These are phyloP conservation scores for Corymbia citriodora DNA, from an alignment of 441 rosid species.

Conservation along the genomic window DNA sequence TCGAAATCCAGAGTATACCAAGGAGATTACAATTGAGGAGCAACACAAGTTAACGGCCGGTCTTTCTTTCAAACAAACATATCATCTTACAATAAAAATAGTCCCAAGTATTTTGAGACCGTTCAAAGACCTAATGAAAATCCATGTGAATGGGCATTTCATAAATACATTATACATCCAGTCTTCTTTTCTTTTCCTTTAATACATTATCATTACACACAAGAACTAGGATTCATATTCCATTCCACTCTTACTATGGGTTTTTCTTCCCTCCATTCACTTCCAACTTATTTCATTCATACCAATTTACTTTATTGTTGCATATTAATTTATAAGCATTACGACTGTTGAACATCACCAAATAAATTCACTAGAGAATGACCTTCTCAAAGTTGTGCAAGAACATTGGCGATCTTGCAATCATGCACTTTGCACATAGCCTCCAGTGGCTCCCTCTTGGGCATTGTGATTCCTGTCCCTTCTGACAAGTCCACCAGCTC, in stretches of 20 bases:
- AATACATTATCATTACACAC: background rate
- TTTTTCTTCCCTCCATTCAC: background rate
- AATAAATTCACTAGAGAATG: background rate
- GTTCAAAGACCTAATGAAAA: background rate
- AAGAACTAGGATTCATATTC: background rate
- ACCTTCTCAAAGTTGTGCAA: background rate
- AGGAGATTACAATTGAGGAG: background rate
- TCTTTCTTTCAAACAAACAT: background rate
- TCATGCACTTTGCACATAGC: slow-evolving; percentile 6
- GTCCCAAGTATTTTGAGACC: background rate
- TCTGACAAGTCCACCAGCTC: slow-evolving; percentile 13
- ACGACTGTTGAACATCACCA: background rate
- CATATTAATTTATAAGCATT: background rate
- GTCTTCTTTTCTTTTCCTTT: too few species aligned
- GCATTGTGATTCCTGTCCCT: slow-evolving; percentile 10
- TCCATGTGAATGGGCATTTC: background rate
- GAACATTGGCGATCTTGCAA: background rate
- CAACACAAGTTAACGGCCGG: background rate
- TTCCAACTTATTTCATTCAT: background rate
- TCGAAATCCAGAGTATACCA: background rate
- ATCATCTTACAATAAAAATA: background rate
- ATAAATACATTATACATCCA: too few species aligned
- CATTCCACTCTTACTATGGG: background rate
- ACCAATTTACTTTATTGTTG: background rate
- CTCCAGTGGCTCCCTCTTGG: slow-evolving; percentile 13